Conservation (phyloP, 2,329 filamentous ascomycete genomes). For the Didymellaceae sp. region DNA sequence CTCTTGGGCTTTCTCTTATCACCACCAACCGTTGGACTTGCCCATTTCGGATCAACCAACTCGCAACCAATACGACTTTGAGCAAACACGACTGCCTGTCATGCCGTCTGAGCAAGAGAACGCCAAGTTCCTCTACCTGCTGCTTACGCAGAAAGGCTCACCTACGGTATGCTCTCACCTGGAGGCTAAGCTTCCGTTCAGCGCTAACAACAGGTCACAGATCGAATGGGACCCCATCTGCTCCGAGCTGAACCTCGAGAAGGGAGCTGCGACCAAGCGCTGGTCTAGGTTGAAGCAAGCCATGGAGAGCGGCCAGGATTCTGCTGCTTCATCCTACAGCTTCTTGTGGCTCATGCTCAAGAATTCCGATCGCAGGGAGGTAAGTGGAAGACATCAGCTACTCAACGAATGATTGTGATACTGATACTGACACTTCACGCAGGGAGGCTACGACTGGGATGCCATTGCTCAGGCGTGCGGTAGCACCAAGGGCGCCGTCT, state of each 20-base stretch:
- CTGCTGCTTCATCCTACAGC: slow-evolving; percentile 20
- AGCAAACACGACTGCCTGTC: not conserved
- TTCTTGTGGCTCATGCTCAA: slow-evolving; percentile 43
- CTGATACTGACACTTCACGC: no score
- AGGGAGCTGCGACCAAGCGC: slow-evolving; percentile 37
- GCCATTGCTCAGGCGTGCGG: slow-evolving; percentile 35
- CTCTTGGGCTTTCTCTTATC: not conserved
- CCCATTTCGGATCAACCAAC: not conserved
- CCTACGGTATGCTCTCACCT: slow-evolving; percentile 25
- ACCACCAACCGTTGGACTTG: not conserved
- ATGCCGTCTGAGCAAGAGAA: slow-evolving; percentile 44
- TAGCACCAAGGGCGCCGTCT: slow-evolving; percentile 40
- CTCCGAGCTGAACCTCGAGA: slow-evolving; percentile 33
- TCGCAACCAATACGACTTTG: not conserved
- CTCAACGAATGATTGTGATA: no score
- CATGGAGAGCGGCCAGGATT: slow-evolving; percentile 29
- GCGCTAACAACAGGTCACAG: slow-evolving; percentile 23
- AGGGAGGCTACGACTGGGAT: slow-evolving; percentile 37
- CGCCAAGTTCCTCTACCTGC: slow-evolving; percentile 37
- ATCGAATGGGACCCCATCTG: slow-evolving; percentile 41
- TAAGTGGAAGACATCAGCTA: no score
- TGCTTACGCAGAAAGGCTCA: slow-evolving; percentile 34
- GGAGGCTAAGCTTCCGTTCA: not conserved
- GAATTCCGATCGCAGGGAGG: slow-evolving; percentile 33
- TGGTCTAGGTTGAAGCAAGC: slow-evolving; percentile 43